Conservation (phyloP, 1,139 yeast species). For the Pichia sp. region DNA sequence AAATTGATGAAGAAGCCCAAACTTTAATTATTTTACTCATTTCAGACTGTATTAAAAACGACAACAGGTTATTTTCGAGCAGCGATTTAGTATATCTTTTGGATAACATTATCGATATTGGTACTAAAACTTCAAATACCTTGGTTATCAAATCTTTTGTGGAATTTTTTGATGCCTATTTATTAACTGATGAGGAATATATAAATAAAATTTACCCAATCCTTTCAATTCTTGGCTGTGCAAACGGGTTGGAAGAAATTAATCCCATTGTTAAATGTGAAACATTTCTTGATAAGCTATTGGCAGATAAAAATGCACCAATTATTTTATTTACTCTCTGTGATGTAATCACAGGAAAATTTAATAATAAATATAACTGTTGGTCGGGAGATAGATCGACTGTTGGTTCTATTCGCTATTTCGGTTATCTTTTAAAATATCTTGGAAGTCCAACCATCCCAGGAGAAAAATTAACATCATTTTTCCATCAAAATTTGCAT, state of each 20-base stretch:
- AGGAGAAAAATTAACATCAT: slow-evolving; percentile 15
- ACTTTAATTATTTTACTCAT: slow-evolving; percentile 8
- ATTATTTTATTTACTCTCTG: slow-evolving; percentile 34
- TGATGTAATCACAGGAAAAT: slow-evolving; percentile 32
- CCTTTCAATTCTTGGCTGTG: slow-evolving; percentile 35
- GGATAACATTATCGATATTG: not conserved
- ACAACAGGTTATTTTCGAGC: slow-evolving; percentile 2
- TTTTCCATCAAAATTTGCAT: slow-evolving; percentile 16
- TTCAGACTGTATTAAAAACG: slow-evolving; percentile 4
- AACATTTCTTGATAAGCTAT: slow-evolving; percentile 29
- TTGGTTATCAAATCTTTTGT: slow-evolving; percentile 27
- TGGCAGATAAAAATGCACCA: slow-evolving; percentile 32
- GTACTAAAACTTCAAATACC: slow-evolving; percentile 4
- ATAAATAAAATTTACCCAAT: slow-evolving; percentile 7
- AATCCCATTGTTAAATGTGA: slow-evolving; percentile 13
- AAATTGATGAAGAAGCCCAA: slow-evolving; percentile 7
- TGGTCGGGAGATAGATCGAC: slow-evolving; percentile 13
- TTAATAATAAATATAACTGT: slow-evolving; percentile 2
- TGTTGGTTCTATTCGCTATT: slow-evolving; percentile 19
- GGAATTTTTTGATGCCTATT: slow-evolving; percentile 18
- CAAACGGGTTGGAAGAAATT: slow-evolving; percentile 35
- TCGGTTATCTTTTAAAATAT: slow-evolving; percentile 15
- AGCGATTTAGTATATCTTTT: slow-evolving; percentile 6
- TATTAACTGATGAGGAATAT: slow-evolving; percentile 6
- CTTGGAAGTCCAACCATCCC: slow-evolving; percentile 7